Base-by-base conservation (phyloP, 1,139 yeast species). In the Waltiozyma sp. region DNA sequence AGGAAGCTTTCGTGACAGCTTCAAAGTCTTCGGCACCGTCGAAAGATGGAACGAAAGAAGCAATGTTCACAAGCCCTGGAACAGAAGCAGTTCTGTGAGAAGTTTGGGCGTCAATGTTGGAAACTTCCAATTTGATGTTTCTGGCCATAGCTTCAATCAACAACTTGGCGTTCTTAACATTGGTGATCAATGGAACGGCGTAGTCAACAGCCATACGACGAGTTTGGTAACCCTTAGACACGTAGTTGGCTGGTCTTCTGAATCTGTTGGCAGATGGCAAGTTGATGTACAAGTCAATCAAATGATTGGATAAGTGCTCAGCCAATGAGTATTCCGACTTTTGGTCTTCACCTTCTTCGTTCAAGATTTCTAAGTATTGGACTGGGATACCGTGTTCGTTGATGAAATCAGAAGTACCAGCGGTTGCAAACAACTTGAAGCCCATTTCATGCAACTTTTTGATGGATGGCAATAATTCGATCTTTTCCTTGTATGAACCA, bases 201-300 rank as follows among this genome's bases (percentile, higher is more conserved):
- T 86, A 93, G 66, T 93, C 99, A 53, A 93, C 97, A 54, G 99
- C 98, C 97, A 93, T 85, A 73, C 99, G 93, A 75, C 99, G 94
- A 44, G 97, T 86, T 67, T 80, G 82, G 74, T 93, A 93, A 64
- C 98, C 99, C 71, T 86, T 88, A 34, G 96, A 86, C 76, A 91
- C 88, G 68, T 91, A 93, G 48, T 91, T 85, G 44, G 98, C 96
- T 48, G 99, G 98, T 69, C 99, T 88, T 65, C 98, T 85, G 80
- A 87, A 91, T 63, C 96, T 77, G 73, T 93, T 93, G 45, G 95
- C 73, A 51, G 97, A 89, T 52, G 98, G 98, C 69, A 93, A 73
- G 69, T 93, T 93, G 68, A 93, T 81, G 74, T 93, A 93, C 62
- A 93, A 70, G 62, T 93, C 98, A 63, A 93, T 93, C 75, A 88